A percentile compares a stretch with the other conserved stretches of the same genome.
These are phyloP conservation scores for Alternaria tenuissima DNA, from an alignment of 2,329 filamentous ascomycete genomes.

Conservation along the genomic window DNA sequence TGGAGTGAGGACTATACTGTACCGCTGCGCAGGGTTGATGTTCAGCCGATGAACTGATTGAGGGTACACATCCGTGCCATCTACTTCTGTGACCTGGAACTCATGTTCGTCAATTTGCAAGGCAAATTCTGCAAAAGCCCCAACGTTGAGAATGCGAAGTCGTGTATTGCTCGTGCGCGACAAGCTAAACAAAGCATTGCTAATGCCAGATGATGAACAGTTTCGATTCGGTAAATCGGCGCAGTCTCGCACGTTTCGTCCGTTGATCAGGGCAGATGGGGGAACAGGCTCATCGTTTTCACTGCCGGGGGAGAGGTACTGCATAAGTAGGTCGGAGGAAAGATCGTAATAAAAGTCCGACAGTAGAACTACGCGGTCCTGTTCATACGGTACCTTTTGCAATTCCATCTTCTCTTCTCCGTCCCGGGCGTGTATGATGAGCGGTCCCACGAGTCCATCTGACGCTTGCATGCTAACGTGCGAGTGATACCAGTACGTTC, in stretches of 20 bases:
- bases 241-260: slow-evolving; percentile 51
- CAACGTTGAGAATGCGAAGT: slow-evolving; percentile 69
- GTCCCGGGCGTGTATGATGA: slow-evolving; percentile 47
- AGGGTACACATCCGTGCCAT: slow-evolving; percentile 61
- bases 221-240: slow-evolving; percentile 44
- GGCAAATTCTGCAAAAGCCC: slow-evolving; percentile 53
- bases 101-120: slow-evolving; percentile 55
- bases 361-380: slow-evolving; percentile 69
- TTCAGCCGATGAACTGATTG: slow-evolving; percentile 59
- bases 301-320: slow-evolving; percentile 61
- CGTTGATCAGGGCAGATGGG: slow-evolving; percentile 56
- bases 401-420: slow-evolving; percentile 51
- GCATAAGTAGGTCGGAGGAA: slow-evolving; percentile 57
- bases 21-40: slow-evolving; percentile 73
- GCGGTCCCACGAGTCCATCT: slow-evolving; percentile 52
- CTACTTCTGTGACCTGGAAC: slow-evolving; percentile 51
- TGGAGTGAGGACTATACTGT: slow-evolving; percentile 69
- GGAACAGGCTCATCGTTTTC: slow-evolving; percentile 66
- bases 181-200: slow-evolving; percentile 45
- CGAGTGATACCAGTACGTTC: slow-evolving; percentile 47
- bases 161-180: slow-evolving; percentile 68
- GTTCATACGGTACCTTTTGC: slow-evolving; percentile 54
- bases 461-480: slow-evolving; percentile 55
- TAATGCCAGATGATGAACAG: slow-evolving; percentile 46
- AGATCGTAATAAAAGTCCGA: slow-evolving; percentile 73